Conservation (phyloP, 257 asterid species). For the Leonotis leonurus region DNA sequence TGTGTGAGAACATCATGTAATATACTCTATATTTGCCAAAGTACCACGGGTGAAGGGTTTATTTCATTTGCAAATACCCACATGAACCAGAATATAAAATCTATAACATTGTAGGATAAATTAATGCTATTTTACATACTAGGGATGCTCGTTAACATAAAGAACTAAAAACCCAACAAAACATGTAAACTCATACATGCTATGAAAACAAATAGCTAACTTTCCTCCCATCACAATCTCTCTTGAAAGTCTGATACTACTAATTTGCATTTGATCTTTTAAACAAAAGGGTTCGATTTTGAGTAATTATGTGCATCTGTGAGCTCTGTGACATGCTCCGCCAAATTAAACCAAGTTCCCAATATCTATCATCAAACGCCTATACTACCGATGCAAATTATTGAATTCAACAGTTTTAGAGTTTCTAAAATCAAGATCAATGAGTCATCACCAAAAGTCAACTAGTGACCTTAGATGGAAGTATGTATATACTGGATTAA, state of each 20-base stretch:
- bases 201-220: not conserved
- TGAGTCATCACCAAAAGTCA: not conserved
- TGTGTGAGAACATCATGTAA: slow-evolving; percentile 8
- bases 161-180: not conserved
- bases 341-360: not conserved
- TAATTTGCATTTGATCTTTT: no score
- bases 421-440: not conserved
- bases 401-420: not conserved
- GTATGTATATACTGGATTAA: not conserved
- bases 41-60: not conserved
- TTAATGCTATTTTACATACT: not conserved
- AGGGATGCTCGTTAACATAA: not conserved
- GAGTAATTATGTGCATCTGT: no score
- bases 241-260: not conserved
- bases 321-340: not conserved
- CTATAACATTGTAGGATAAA: not conserved
- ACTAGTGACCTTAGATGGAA: not conserved
- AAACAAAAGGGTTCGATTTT: no score
- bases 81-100: no score
- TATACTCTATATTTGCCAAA: not conserved
- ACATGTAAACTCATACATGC: not conserved
- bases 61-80: slow-evolving; percentile 2
- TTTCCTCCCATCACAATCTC: not conserved
- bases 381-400: not conserved
- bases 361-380: not conserved